These are phyloP conservation scores for Aspergillus novofumigatus DNA, from an alignment of 2,329 filamentous ascomycete genomes.

Conservation along the genomic window DNA sequence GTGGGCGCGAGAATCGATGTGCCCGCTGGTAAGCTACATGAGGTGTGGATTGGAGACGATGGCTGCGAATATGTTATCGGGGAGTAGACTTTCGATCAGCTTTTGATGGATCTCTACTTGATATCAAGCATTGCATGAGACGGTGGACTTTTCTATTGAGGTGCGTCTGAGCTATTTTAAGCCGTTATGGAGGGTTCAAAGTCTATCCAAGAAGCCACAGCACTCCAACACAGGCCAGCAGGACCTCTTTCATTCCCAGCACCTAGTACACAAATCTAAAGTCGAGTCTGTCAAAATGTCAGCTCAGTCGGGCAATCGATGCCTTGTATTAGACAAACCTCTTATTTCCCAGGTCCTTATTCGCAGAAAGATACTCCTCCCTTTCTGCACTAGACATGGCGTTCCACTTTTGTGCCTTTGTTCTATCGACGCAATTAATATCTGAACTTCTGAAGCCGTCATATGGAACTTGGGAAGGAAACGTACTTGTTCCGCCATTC, in stretches of 20 bases:
- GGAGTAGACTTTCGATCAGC: conserved; percentile 34
- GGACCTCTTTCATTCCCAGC: neutral
- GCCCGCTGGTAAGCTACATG: conserved; percentile 52
- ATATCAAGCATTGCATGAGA: neutral
- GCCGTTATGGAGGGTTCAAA: no score
- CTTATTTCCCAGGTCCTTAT: conserved; percentile 40
- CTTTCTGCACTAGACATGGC: conserved; percentile 38
- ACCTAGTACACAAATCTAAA: conserved; percentile 36
- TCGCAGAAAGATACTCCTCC: conserved; percentile 34
- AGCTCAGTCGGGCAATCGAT: neutral
- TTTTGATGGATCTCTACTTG: neutral
- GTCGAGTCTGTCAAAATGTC: conserved; percentile 26
- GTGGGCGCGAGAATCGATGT: conserved; percentile 55
- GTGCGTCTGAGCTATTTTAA: no score
- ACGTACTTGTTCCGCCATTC: conserved; percentile 38
- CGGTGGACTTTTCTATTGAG: no score
- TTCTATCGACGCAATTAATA: conserved; percentile 17
- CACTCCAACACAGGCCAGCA: neutral
- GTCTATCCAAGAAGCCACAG: neutral
- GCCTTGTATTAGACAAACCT: conserved; percentile 26
- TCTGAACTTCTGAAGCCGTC: neutral
- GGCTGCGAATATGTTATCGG: conserved; percentile 61
- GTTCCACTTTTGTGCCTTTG: conserved; percentile 36
- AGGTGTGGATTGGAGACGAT: conserved; percentile 57
- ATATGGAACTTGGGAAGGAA: neutral